These are phyloP conservation scores for Crassisporium funariophilum DNA, from an alignment of 768 basidiomycete genomes.

Conservation along the genomic window DNA sequence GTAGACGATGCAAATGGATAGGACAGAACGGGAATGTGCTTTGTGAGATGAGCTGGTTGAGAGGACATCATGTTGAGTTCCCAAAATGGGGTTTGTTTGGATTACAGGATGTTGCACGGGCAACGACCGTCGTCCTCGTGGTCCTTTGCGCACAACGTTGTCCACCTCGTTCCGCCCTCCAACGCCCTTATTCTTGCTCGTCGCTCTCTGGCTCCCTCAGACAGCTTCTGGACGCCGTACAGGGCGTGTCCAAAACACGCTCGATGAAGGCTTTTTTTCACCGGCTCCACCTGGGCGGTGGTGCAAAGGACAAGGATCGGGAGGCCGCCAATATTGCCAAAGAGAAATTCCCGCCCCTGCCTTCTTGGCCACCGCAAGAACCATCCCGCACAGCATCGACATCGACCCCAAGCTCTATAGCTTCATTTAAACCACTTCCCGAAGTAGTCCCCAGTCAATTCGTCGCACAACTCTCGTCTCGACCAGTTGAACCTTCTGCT, in stretches of 20 bases:
- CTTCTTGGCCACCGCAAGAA: conserved; percentile 64
- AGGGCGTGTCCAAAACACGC: no score
- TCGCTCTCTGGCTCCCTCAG: conserved; percentile 8
- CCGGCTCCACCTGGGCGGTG: conserved; percentile 68
- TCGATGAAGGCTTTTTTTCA: conserved; percentile 91
- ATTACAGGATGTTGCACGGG: conserved; percentile 19
- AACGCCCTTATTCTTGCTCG: conserved; percentile 8
- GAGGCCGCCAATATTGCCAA: conserved; percentile 45
- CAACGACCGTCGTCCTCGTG: conserved; percentile 28
- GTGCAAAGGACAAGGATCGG: conserved; percentile 67
- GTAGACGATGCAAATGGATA: conserved; percentile 37
- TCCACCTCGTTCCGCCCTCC: conserved; percentile 8
- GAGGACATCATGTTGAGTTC: conserved; percentile 29
- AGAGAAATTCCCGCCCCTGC: conserved; percentile 73
- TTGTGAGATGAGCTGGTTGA: conserved; percentile 63
- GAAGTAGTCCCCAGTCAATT: conserved; percentile 52
- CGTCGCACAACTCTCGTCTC: conserved; percentile 33
- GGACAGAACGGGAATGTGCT: conserved; percentile 54
- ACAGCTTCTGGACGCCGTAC: not conserved
- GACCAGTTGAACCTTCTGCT: conserved; percentile 31
- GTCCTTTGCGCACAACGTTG: conserved; percentile 19
- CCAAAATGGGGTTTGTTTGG: conserved; percentile 33
- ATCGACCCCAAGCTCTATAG: conserved; percentile 45
- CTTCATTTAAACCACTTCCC: conserved; percentile 72
- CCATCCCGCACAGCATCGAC: conserved; percentile 27